Evolutionary conservation across 2,329 filamentous ascomycete genomes (phyloP).

Genomic region (Microdochium trichocladiopsis): DNA sequence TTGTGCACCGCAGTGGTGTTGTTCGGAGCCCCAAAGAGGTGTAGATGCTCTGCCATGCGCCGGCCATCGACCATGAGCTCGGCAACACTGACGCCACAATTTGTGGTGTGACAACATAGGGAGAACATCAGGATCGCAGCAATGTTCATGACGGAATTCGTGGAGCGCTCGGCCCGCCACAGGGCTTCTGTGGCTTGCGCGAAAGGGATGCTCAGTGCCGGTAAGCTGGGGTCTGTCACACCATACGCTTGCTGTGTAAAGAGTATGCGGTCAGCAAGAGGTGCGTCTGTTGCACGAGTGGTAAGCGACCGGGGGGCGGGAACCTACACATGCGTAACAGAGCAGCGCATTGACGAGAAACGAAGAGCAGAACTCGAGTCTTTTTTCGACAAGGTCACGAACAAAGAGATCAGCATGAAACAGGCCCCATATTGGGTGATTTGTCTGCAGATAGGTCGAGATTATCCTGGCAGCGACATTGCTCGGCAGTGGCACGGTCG

Average conservation of each 20-base stretch:
- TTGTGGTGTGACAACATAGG: neutral
- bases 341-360: neutral
- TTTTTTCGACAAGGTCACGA: neutral
- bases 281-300: no score
- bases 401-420: neutral
- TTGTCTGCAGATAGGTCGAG: neutral
- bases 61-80: neutral
- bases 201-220: neutral
- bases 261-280: no score
- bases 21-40: neutral
- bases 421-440: neutral
- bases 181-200: neutral
- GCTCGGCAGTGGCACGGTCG: neutral
- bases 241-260: neutral
- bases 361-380: neutral
- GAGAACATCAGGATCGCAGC: neutral
- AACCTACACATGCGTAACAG: neutral
- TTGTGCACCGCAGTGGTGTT: neutral
- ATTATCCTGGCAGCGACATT: neutral
- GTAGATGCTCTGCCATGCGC: neutral
- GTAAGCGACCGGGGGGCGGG: neutral
- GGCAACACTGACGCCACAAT: neutral
- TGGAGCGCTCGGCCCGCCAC: neutral
- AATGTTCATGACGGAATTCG: neutral
- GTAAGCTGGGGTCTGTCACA: neutral